Percentiles rank a stretch among this genome's conserved stretches.
These are phyloP conservation scores for Xylaria nigripes DNA, from an alignment of 495 filamentous ascomycete genomes.

Conservation along the genomic window DNA sequence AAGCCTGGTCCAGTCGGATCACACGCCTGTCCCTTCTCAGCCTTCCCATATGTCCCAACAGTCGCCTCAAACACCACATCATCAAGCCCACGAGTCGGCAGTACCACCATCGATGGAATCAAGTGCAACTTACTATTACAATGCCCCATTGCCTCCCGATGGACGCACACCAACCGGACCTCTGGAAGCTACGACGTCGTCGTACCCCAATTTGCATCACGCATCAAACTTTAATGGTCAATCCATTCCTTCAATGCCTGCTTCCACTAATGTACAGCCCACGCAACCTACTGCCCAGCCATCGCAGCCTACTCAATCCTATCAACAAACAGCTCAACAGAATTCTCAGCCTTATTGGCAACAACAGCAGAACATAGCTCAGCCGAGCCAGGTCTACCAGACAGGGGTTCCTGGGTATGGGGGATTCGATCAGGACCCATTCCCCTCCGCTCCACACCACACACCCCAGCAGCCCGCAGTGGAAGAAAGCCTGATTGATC, in stretches of 20 bases:
- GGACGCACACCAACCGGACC: constrained; percentile 27
- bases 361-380: constrained; percentile 21
- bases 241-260: constrained; percentile 36
- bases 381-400: constrained; percentile 38
- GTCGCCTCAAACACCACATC: constrained; percentile 27
- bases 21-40: constrained; percentile 22
- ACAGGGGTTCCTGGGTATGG: constrained; percentile 35
- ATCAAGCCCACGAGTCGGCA: constrained; percentile 21
- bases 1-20: constrained; percentile 24
- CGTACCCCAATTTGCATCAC: constrained; percentile 40
- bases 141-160: constrained; percentile 26
- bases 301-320: constrained; percentile 21
- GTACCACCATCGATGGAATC: constrained; percentile 35
- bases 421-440: constrained; percentile 55
- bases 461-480: constrained; percentile 55
- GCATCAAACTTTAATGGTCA: constrained; percentile 35
- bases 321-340: constrained; percentile 26
- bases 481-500: constrained; percentile 90
- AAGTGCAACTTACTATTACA: constrained; percentile 44
- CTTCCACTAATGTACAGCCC: constrained; percentile 31
- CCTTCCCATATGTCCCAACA: constrained; percentile 23
- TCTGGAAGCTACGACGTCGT: constrained; percentile 30
- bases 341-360: constrained; percentile 36
- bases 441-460: constrained; percentile 56
- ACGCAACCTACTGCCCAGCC: constrained; percentile 24